Evolutionary conservation across 2,329 filamentous ascomycete genomes (phyloP).

Genomic region (Pyrenochaeta sp.): DNA sequence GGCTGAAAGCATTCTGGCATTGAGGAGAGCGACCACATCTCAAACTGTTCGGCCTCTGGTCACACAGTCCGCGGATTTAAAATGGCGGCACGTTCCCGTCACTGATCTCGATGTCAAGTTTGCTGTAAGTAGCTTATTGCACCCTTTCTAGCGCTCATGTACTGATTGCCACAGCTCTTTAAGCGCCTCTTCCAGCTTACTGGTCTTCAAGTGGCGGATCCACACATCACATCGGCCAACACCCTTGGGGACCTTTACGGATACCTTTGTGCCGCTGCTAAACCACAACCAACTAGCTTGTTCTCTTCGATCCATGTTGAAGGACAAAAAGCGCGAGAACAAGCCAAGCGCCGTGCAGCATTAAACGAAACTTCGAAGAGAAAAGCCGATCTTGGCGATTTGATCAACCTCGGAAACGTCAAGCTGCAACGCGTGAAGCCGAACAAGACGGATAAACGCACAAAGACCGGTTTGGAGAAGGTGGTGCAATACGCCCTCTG

Average conservation of each 20-base stretch:
- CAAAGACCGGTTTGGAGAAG: conserved; percentile 78
- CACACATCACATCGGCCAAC: conserved; percentile 59
- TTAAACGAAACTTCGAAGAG: conserved; percentile 1
- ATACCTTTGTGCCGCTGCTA: conserved; percentile 44
- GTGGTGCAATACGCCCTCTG: conserved; percentile 74
- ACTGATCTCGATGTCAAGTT: conserved; percentile 42
- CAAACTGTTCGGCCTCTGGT: conserved; percentile 11
- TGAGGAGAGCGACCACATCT: conserved; percentile 17
- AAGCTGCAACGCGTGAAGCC: conserved; percentile 69
- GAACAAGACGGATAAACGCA: conserved; percentile 76
- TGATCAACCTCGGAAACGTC: conserved; percentile 66
- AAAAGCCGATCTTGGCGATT: conserved; percentile 30
- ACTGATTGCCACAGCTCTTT: conserved; percentile 65
- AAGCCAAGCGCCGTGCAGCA: conserved; percentile 11
- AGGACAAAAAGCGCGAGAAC: conserved; percentile 28
- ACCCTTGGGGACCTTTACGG: conserved; percentile 50
- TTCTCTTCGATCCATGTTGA: conserved; percentile 62
- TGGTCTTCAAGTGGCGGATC: conserved; percentile 77
- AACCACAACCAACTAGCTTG: conserved; percentile 62
- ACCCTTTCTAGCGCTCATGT: not conserved
- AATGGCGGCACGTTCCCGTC: conserved; percentile 38
- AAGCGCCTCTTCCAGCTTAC: conserved; percentile 84
- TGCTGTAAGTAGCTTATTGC: conserved; percentile 34
- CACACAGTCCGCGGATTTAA: conserved; percentile 16
- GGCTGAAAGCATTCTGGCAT: conserved; percentile 19